Percentiles rank a stretch among this genome's conserved stretches.
phyloP scores from a whole-genome alignment of 2,329 filamentous ascomycete species.

The Pezicula carpinea region DNA sequence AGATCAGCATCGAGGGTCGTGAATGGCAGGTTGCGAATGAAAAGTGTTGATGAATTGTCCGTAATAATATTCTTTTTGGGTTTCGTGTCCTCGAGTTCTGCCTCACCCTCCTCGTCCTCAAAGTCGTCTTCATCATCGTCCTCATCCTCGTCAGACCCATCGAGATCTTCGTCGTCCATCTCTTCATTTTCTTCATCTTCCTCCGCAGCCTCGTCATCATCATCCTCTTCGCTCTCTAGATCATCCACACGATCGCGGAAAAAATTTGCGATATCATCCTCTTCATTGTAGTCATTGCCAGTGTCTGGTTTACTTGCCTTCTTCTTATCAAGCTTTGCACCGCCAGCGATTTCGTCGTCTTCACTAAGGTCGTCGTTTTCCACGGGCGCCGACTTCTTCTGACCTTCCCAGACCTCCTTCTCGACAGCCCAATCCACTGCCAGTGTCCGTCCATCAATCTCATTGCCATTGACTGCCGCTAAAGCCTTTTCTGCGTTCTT shows the following conservation, averaged over 20 bases:
- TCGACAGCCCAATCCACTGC: constrained; percentile 98
- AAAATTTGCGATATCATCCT: constrained; percentile 33
- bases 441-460: constrained; percentile 79
- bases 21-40: constrained; percentile 92
- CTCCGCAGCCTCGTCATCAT: constrained; percentile 43
- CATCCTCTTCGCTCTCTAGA: constrained; percentile 31
- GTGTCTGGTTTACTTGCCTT: constrained; percentile 24
- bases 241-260: constrained; percentile 28
- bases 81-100: constrained; percentile 31
- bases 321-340: constrained; percentile 24
- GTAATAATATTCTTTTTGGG: constrained; percentile 35
- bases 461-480: constrained; percentile 79
- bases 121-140: constrained; percentile 36
- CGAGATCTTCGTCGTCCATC: constrained; percentile 37
- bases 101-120: constrained; percentile 33
- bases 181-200: constrained; percentile 24
- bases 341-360: constrained; percentile 27
- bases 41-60: constrained; percentile 74
- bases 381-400: constrained; percentile 40
- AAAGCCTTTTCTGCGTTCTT: constrained; percentile 92
- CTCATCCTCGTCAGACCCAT: constrained; percentile 50
- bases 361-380: constrained; percentile 33
- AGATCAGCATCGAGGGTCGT: constrained; percentile 78
- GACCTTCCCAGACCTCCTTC: constrained; percentile 76
- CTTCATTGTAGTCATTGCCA: constrained; percentile 24